phyloP scores from a whole-genome alignment of 257 asterid genomes.

The Craterostigma plantagineum region DNA sequence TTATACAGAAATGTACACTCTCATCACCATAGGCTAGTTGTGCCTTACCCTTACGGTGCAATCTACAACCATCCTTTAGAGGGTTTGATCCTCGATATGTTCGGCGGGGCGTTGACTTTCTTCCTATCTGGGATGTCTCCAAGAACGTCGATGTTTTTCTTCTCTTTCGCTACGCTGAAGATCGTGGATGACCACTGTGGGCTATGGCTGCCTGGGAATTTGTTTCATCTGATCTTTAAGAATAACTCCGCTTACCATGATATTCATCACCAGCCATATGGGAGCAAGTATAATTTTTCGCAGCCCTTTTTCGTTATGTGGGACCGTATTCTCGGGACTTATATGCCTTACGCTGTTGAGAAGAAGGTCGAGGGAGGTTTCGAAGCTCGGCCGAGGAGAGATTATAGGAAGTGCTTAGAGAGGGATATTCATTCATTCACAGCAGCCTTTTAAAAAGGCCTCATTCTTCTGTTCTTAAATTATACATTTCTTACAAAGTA shows the following conservation, averaged over 20 bases:
- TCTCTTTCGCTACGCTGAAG: conserved; percentile 79
- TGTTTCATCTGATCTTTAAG: conserved; percentile 47
- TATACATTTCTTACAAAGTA: too few relatives aligned
- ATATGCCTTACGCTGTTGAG: conserved; percentile 80
- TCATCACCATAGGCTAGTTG: conserved; percentile 74
- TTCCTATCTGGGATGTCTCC: conserved; percentile 91
- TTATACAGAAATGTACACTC: conserved; percentile 76
- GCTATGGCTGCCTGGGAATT: conserved; percentile 80
- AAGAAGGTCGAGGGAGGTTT: conserved; percentile 54
- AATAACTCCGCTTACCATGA: conserved; percentile 90
- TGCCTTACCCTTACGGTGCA: conserved; percentile 85
- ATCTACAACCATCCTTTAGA: conserved; percentile 88
- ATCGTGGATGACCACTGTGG: conserved; percentile 94
- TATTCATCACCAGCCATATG: conserved; percentile 78
- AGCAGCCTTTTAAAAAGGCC: too few relatives aligned
- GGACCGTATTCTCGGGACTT: conserved; percentile 72
- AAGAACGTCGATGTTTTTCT: conserved; percentile 69
- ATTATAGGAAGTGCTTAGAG: conserved; percentile 21
- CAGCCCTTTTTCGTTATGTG: conserved; percentile 90
- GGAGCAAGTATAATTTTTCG: conserved; percentile 69
- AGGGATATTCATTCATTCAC: too few relatives aligned
- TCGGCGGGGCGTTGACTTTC: conserved; percentile 77
- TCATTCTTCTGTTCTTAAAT: too few relatives aligned
- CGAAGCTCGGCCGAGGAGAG: conserved; percentile 62
- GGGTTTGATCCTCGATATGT: conserved; percentile 75